phyloP scores from a whole-genome alignment of 495 filamentous ascomycete species.

The Podospora sp. region DNA sequence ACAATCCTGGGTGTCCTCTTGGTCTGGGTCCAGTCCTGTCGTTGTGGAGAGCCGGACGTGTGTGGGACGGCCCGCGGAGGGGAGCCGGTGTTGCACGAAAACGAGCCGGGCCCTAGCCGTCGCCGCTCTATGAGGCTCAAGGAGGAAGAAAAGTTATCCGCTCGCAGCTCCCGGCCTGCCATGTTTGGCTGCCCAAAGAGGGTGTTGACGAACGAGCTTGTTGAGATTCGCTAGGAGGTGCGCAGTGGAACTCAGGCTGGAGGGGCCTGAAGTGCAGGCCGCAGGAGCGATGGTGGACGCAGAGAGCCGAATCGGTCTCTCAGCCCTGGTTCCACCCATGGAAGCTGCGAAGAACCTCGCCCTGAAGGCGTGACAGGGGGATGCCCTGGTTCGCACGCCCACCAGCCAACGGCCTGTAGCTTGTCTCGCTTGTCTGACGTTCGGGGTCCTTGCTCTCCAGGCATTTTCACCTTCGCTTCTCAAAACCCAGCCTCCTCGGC shows the following conservation, averaged over 20 bases:
- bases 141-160: neutral
- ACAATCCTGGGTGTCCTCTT: neutral
- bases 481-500: neutral
- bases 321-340: conserved; percentile 12
- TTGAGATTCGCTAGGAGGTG: neutral
- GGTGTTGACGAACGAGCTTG: neutral
- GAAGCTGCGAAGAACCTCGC: conserved; percentile 3
- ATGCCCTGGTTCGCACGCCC: neutral
- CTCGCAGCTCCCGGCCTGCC: neutral
- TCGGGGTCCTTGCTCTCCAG: neutral
- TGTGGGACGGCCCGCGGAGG: conserved; percentile 11
- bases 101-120: neutral
- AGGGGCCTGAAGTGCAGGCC: neutral
- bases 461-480: neutral
- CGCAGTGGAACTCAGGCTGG: neutral
- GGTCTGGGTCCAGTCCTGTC: neutral
- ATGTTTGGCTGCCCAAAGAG: neutral
- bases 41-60: neutral
- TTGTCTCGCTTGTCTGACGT: neutral
- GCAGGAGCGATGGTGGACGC: neutral
- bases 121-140: neutral
- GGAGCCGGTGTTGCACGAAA: conserved; percentile 4
- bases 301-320: conserved; percentile 1
- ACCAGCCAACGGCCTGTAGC: neutral
- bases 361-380: neutral